These are phyloP conservation scores for Pleurotus platypus DNA, from an alignment of 768 basidiomycete genomes.

Conservation along the genomic window DNA sequence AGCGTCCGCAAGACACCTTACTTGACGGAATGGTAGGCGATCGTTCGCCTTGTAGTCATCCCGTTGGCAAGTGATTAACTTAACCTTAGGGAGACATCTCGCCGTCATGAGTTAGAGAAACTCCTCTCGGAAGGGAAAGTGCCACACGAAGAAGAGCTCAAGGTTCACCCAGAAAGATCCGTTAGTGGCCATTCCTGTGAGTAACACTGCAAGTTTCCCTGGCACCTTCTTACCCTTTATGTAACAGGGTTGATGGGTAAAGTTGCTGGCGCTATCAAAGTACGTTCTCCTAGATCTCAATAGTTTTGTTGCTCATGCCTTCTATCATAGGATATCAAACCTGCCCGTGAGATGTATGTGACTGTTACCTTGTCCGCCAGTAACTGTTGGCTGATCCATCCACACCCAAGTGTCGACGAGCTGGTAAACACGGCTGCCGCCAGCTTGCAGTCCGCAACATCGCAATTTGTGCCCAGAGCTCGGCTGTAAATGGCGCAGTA, in stretches of 20 bases:
- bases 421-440: slow-evolving; percentile 68
- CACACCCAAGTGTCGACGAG: slow-evolving; percentile 64
- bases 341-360: slow-evolving; percentile 79
- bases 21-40: slow-evolving; percentile 62
- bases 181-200: slow-evolving; percentile 57
- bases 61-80: too few species aligned
- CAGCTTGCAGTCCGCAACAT: slow-evolving; percentile 44
- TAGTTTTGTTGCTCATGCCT: slow-evolving; percentile 3
- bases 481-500: slow-evolving; percentile 38
- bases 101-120: slow-evolving; percentile 54
- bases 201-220: slow-evolving; percentile 16
- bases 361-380: slow-evolving; percentile 1
- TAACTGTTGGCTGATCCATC: slow-evolving; percentile 8
- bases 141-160: slow-evolving; percentile 73
- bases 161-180: slow-evolving; percentile 64
- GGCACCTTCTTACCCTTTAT: neutral
- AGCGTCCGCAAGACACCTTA: slow-evolving; percentile 81
- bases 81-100: slow-evolving; percentile 51
- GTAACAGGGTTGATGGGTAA: slow-evolving; percentile 72
- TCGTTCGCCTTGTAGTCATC: slow-evolving; percentile 1
- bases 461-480: slow-evolving; percentile 38
- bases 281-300: slow-evolving; percentile 21
- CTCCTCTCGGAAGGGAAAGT: slow-evolving; percentile 64
- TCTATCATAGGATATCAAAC: slow-evolving; percentile 62
- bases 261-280: slow-evolving; percentile 68